Evolutionary conservation across 1,284 basidiomycete species (phyloP).

Genomic region (Marasmius oreades): DNA sequence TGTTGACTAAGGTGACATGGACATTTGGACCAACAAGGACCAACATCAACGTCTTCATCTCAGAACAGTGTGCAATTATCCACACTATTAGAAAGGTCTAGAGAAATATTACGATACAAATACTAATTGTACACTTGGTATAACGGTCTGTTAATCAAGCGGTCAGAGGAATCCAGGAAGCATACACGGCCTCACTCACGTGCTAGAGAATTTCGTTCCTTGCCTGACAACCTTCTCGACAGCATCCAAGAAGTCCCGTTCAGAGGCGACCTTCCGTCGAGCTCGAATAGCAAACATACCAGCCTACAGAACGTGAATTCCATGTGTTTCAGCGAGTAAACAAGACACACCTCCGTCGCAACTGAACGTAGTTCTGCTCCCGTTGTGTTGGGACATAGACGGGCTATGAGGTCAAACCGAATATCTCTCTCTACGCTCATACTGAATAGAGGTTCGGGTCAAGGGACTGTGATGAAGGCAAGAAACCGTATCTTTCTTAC

Average conservation of each 20-base stretch:
- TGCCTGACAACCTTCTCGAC: slow-evolving; percentile 98
- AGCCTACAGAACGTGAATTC: slow-evolving; percentile 49
- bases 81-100: not conserved
- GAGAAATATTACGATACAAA: slow-evolving; percentile 7
- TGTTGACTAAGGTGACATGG: too few species aligned
- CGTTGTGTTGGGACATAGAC: slow-evolving; percentile 96
- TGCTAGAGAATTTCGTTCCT: slow-evolving; percentile 92
- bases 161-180: not conserved
- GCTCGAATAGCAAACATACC: slow-evolving; percentile 99
- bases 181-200: slow-evolving; percentile 45
- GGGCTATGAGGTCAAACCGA: slow-evolving; percentile 95
- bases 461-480: not conserved
- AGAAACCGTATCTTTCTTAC: slow-evolving; percentile 37
- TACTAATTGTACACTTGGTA: slow-evolving; percentile 77
- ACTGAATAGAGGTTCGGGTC: slow-evolving; percentile 37
- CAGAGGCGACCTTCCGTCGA: slow-evolving; percentile 94
- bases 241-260: slow-evolving; percentile 96
- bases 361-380: slow-evolving; percentile 97
- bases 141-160: slow-evolving; percentile 42
- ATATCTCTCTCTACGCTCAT: slow-evolving; percentile 99
- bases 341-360: slow-evolving; percentile 78
- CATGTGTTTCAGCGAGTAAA: not conserved
- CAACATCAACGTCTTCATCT: too few species aligned
- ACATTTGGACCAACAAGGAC: too few species aligned
- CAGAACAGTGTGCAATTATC: too few species aligned